Evolutionary conservation across 768 basidiomycete genomes (phyloP), one percentile per base, ranked within the genome.

Genomic region (Russula griseocarnosa): DNA sequence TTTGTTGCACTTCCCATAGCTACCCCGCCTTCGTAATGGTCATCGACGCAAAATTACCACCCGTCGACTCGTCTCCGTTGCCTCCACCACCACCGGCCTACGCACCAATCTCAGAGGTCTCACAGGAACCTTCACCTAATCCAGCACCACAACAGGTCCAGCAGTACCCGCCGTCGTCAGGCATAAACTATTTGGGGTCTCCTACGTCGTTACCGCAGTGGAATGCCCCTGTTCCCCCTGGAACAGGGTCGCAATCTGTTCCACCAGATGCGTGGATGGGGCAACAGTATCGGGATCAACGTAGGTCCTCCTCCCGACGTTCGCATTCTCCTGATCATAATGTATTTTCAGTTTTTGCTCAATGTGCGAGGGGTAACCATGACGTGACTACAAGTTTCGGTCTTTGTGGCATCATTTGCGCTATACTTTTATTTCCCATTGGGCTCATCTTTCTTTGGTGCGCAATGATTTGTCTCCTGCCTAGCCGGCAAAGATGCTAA

Each of bases 281-380:
- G 8, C 55, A 44, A 36, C 68, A 69, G 42, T 70, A 70, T 28
- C 66, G 63, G 22, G 42, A 61, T 24, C 68, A 70, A 42, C 32
- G 69, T 70, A 32, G 52, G 69, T 55, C 44, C 20, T 10, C 22
- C 26, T 10, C 13, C 13, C 3, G 10, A 18, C 13, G 22, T 52
- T 32, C 20, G 6, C 36, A 11, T 22, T 4, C 16, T 44, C 30
- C 4, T 49, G 14, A 9, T 26, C 58, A 24, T 53, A 5, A 0
- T 26, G 13, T 6, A 32, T 28, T 44, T 36, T 16, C 26, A 73
- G 72, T 71, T 26, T 56, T 65, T 49, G 71, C 69, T 55, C 64
- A 62, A 46, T 74, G 74, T 60, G 74, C 74, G 22, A 66, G 69
- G 42, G 74, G 74, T 30, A 66, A 74, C 22, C 74, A 74, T 46